Evolutionary conservation across 768 basidiomycete genomes (phyloP), one percentile per base, ranked within the genome.

Genomic region (Mycena alexandri): DNA sequence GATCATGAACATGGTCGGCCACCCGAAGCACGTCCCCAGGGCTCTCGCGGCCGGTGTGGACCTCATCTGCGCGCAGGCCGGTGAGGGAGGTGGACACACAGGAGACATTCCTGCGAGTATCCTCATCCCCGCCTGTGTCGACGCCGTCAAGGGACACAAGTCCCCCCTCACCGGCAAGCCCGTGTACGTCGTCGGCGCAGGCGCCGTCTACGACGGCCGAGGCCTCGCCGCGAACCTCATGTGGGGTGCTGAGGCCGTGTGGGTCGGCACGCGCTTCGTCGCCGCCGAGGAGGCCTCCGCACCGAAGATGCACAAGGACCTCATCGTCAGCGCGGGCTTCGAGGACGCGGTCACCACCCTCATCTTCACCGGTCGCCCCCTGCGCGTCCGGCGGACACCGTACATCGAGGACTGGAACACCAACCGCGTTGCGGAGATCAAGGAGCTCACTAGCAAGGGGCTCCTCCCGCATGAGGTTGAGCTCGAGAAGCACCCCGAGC

Each of bases 51-150:
- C 84, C 43, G 96, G 96, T 42, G 92, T 94, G 42, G 96, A 98
- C 75, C 83, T 98, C 68, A 97, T 98, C 75, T 98, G 96, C 73
- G 95, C 95, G 9, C 95, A 97, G 79, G 95, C 92, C 3, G 93
- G 94, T 29, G 96, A 98, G 80, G 96, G 94, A 48, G 94, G 95
- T 58, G 93, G 93, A 19, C 89, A 90, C 83, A 96, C 96, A 0
- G 96, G 96, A 29, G 92, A 94, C 70, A 89, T 90, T 16, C 88
- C 95, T 1, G 90, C 92, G 3, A 90, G 90, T 13, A 87, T 98
- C 76, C 88, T 98, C 71, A 94, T 98, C 68, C 95, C 95, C 10
- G 94, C 94, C 0, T 93, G 92, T 72, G 94, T 97, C 53, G 95
- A 96, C 74, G 88, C 86, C 24, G 90, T 91, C 75, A 92, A 89